Conservation (phyloP, 2,329 filamentous ascomycete species). For the Ascochyta viciae-villosae region DNA sequence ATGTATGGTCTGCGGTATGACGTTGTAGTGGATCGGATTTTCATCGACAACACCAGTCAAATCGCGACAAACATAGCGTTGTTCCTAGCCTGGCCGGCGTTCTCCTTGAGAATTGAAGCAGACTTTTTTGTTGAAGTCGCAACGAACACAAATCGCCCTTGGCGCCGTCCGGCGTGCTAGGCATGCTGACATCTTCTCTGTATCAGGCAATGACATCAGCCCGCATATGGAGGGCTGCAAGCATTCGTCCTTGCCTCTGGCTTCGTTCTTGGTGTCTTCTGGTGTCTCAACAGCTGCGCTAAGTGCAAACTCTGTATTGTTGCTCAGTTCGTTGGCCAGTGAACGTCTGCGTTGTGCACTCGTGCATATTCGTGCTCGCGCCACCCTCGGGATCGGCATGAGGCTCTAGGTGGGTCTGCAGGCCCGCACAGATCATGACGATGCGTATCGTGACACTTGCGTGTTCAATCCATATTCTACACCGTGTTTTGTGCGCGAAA, state of each 20-base stretch:
- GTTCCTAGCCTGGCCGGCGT: slow-evolving; percentile 10
- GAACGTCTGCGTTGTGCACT: neutral
- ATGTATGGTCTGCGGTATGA: slow-evolving; percentile 15
- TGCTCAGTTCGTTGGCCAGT: slow-evolving; percentile 1
- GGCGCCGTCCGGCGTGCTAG: slow-evolving; percentile 6
- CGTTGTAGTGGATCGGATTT: slow-evolving; percentile 10
- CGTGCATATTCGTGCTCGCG: slow-evolving; percentile 7
- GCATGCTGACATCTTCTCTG: neutral
- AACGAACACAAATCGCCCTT: neutral
- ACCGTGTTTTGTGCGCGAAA: slow-evolving; percentile 11
- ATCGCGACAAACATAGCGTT: neutral
- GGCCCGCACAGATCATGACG: slow-evolving; percentile 9
- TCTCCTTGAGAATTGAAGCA: neutral
- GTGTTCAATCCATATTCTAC: neutral
- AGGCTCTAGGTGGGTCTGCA: slow-evolving; percentile 16
- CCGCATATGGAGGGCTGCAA: slow-evolving; percentile 2
- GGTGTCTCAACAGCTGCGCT: neutral
- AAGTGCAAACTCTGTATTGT: neutral
- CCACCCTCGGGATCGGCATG: slow-evolving; percentile 17
- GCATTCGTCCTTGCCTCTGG: neutral
- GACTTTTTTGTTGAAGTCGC: slow-evolving; percentile 17
- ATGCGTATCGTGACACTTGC: slow-evolving; percentile 7
- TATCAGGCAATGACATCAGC: slow-evolving; percentile 9
- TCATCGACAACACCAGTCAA: neutral
- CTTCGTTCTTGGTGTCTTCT: slow-evolving; percentile 4